Evolutionary conservation across 129 eudicot genomes (phyloP).

Genomic region (Flaveria trinervia): DNA sequence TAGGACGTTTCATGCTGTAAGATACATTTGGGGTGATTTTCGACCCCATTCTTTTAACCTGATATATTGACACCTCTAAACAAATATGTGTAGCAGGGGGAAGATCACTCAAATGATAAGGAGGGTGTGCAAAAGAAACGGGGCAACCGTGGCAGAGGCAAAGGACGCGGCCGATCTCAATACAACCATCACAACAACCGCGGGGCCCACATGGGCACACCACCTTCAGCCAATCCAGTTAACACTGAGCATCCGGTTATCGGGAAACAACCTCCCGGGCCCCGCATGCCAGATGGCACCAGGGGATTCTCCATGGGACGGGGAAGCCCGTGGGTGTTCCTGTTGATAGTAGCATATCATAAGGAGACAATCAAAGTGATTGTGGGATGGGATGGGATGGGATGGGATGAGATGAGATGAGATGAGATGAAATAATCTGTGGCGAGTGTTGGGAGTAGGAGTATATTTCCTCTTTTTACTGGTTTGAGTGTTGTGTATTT

Average conservation of each 20-base stretch:
- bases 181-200: constrained; percentile 46
- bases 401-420: background rate
- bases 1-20: background rate
- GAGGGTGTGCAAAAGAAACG: constrained; percentile 56
- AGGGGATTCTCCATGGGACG: constrained; percentile 95
- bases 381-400: background rate
- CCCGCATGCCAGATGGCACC: constrained; percentile 99
- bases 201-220: constrained; percentile 45
- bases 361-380: constrained; percentile 17
- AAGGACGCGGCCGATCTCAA: constrained; percentile 76
- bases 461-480: constrained; percentile 3
- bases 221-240: constrained; percentile 35
- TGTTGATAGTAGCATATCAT: constrained; percentile 25
- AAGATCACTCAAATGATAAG: constrained; percentile 55
- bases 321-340: constrained; percentile 53
- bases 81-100: constrained; percentile 48
- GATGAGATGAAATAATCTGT: constrained; percentile 29
- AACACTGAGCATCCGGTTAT: constrained; percentile 39
- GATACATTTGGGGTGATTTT: background rate
- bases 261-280: constrained; percentile 71
- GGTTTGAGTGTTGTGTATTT: constrained; percentile 32
- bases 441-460: constrained; percentile 24
- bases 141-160: constrained; percentile 60
- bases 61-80: background rate
- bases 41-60: background rate